Base-by-base conservation (phyloP, 176 grass and related monocot genomes). In the Panicum miliaceum region DNA sequence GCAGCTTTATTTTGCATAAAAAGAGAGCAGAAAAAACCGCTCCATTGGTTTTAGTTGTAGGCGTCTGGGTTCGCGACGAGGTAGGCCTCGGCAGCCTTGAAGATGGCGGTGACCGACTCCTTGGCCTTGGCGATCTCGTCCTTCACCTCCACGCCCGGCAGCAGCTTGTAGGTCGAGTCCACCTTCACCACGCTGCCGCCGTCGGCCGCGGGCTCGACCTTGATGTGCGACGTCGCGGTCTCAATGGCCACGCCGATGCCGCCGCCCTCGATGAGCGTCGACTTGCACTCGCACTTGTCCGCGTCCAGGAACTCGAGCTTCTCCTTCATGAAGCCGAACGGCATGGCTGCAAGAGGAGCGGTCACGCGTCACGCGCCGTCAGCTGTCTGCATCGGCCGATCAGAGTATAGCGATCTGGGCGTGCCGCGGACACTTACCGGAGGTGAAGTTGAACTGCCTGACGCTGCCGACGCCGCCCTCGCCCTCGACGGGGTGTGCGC, bases 391-490 rank as follows among this genome's bases (percentile, higher is more conserved):
- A 42, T 41, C 65, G 65, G 37, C 9, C 19, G 66, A n/a, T n/a
- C n/a, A 4, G 1, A 8, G 43, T 0, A 19, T 20, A 32, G 15
- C 4, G 8, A 23, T 60, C 3, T 16, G 13, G 32, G 27, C 4
- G 6, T 18, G 12, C 13, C 47, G 13, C 3, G 3, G 50, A 1
- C 0, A 19, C 50, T 19, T 52, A 96, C 91, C 84, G 48, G 89
- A 65, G 20, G 86, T 82, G 81, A 97, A 97, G 81, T 97, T 91
- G 87, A 97, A 91, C 80, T 91, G 89, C 64, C 91, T 97, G 22
- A 96, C 45, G 47, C 81, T 89, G 10, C 94, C 89, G 13, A 84
- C 69, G 22, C 16, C 27, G 62, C 91, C 89, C 4, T 83, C 81
- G 14, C 91, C 94, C 40, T 88, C 68, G 3, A 92, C 23, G 4